Evolutionary conservation across 257 asterid species (phyloP), one percentile per base, ranked within the genome.

Genomic region (Petunia axillaris): DNA sequence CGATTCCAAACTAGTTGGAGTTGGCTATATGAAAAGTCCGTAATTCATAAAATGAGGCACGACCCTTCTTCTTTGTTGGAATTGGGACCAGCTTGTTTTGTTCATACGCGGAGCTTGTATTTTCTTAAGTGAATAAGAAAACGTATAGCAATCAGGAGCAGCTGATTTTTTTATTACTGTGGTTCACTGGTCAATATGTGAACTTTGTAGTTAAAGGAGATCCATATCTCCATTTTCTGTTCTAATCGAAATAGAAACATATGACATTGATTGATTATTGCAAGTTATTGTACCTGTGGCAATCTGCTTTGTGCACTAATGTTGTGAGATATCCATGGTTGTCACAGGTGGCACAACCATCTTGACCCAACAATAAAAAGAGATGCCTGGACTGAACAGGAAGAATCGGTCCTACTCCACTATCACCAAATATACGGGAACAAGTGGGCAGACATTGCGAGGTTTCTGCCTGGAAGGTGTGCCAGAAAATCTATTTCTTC

Each of bases 361-460:
- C 87, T 93, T 81, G 92, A 92, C 84, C 98, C 98, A 50, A 85
- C 89, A 79, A 84, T 93, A 46, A 93, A 82, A 64, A 92, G 85
- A 81, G 97, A 91, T 79, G 89, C 96, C 36, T 93, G 98, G 98
- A 87, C 91, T 40, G 87, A 89, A 77, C 89, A 78, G 74, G 98
- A 93, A 83, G 92, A 92, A 75, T 86, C 83, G 57, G 84, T 84
- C 81, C 87, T 93, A 77, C 77, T 75, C 40, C 80, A 82, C 64
- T 89, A 87, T 81, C 98, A 93, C 76, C 89, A 82, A 83, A 62
- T 76, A 57, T 88, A 87, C 46, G 98, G 98, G 65, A 93, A 92
- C 87, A 93, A 84, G 80, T 93, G 98, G 97, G 97, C 93, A 59
- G 94, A 92, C 83, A 92, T 93, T 41, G 92, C 96, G 13, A 93